Percentiles rank a stretch among this genome's conserved stretches.
Evolutionary conservation across 768 basidiomycete genomes (phyloP).

Genomic region (Hortiboletus flavorubellus): DNA sequence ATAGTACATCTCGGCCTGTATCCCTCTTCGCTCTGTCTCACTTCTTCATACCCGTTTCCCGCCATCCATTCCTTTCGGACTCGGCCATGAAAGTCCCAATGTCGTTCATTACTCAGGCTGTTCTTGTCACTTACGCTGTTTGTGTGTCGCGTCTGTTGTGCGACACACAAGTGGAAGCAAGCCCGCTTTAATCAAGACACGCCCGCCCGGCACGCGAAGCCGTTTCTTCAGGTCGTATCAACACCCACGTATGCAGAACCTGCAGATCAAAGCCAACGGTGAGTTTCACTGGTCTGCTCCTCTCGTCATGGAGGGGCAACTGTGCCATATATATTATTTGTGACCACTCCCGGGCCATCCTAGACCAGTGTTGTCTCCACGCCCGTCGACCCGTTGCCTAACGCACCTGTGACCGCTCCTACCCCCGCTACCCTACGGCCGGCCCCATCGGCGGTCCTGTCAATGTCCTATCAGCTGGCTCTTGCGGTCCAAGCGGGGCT

Average conservation of each 20-base stretch:
- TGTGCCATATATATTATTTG: background rate
- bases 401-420: background rate
- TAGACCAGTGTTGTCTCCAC: background rate
- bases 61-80: background rate
- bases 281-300: background rate
- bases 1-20: background rate
- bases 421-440: background rate
- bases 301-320: background rate
- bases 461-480: slow-evolving; percentile 29
- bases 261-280: background rate
- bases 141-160: no score
- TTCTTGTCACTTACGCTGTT: background rate
- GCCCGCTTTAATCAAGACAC: slow-evolving; percentile 4
- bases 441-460: slow-evolving; percentile 28
- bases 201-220: background rate
- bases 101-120: background rate
- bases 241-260: background rate
- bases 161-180: background rate
- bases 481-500: slow-evolving; percentile 51
- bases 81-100: background rate
- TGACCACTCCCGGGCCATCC: background rate
- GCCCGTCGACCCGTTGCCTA: background rate
- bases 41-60: no score
- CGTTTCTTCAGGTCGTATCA: background rate
- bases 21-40: no score